These are phyloP conservation scores for Austroboletus olivaceoglutinosus DNA, from an alignment of 1,284 basidiomycete species.

Conservation along the genomic window DNA sequence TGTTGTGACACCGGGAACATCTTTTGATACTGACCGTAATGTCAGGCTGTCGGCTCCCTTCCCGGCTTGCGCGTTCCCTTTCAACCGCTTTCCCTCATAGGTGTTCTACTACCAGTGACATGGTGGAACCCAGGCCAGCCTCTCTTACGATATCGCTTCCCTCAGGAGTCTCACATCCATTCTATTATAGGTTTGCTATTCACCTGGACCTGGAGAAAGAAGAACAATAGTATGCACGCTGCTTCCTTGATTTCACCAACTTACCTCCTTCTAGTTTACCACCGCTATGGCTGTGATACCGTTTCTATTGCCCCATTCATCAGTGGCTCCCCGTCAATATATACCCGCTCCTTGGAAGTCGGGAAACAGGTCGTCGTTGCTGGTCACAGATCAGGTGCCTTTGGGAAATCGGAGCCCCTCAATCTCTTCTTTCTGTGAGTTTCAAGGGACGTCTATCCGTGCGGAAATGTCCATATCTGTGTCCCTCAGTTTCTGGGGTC, in stretches of 20 bases:
- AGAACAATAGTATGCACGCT: constrained; percentile 22
- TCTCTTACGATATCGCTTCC: neutral
- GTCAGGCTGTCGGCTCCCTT: constrained; percentile 36
- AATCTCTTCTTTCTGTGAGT: constrained; percentile 18
- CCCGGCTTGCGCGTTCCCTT: constrained; percentile 42
- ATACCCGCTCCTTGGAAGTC: constrained; percentile 50
- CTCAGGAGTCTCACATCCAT: neutral
- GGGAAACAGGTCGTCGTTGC: constrained; percentile 44
- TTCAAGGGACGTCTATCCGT: neutral
- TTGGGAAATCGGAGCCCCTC: constrained; percentile 40
- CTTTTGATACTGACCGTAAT: neutral
- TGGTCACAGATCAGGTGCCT: constrained; percentile 38
- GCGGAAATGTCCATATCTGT: neutral
- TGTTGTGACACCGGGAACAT: neutral
- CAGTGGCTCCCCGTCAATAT: constrained; percentile 37
- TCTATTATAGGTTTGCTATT: constrained; percentile 25
- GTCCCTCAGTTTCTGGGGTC: constrained; percentile 42
- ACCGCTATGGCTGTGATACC: constrained; percentile 37
- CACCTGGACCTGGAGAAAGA: constrained; percentile 39
- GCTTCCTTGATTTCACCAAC: neutral
- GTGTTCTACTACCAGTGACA: constrained; percentile 37
- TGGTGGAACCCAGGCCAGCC: constrained; percentile 45
- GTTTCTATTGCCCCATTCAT: constrained; percentile 47
- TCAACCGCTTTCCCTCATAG: constrained; percentile 39
- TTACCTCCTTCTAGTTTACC: constrained; percentile 37